Percentiles rank a stretch among this genome's conserved stretches.
Evolutionary conservation across 148 eudicot species (phyloP).

Genomic region (Rheum nobile): DNA sequence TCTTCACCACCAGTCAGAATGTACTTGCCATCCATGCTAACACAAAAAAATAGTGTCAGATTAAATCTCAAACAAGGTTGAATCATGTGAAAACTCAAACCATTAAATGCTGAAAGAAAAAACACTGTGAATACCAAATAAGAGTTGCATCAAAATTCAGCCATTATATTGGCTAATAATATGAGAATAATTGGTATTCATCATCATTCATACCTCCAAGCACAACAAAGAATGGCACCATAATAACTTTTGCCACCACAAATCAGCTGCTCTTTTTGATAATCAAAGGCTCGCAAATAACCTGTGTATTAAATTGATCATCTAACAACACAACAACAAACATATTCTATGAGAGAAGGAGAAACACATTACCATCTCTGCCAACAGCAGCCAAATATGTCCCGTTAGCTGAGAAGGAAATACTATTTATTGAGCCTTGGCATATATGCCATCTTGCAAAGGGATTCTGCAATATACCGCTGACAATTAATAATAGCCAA

Average conservation of each 20-base stretch:
- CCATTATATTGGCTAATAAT: not conserved
- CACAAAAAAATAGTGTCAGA: slow-evolving; percentile 6
- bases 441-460: slow-evolving; percentile 80
- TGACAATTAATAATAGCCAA: slow-evolving; percentile 2
- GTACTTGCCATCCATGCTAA: slow-evolving; percentile 75
- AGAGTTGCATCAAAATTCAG: not conserved
- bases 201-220: slow-evolving; percentile 51
- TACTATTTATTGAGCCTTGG: slow-evolving; percentile 68
- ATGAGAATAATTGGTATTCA: not conserved
- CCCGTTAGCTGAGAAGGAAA: slow-evolving; percentile 68
- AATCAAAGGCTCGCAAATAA: slow-evolving; percentile 65
- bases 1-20: slow-evolving; percentile 89
- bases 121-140: not conserved
- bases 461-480: slow-evolving; percentile 48
- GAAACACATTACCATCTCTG: slow-evolving; percentile 55
- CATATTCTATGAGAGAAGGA: slow-evolving; percentile 5
- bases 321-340: slow-evolving; percentile 4
- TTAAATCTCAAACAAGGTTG: not conserved
- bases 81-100: not conserved
- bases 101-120: not conserved
- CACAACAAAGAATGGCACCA: slow-evolving; percentile 74
- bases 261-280: slow-evolving; percentile 53
- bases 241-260: slow-evolving; percentile 83
- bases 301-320: slow-evolving; percentile 21
- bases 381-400: slow-evolving; percentile 64